Base-by-base conservation (phyloP, 2,329 filamentous ascomycete species). In the Leptographium radiaticola region DNA sequence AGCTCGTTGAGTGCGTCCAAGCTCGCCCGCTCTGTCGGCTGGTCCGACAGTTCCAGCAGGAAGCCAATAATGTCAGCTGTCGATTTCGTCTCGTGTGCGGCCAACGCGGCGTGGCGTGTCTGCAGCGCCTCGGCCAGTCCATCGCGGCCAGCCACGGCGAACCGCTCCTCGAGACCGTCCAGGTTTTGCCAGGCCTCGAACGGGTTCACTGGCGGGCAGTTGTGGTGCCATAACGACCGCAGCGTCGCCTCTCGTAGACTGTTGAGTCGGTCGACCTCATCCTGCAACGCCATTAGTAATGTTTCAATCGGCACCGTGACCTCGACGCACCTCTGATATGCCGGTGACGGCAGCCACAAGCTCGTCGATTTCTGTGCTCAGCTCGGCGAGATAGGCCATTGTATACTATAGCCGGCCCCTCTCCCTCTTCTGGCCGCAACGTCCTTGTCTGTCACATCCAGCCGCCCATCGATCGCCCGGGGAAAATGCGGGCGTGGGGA, bases 111-210 rank as follows among this genome's bases (percentile, higher is more conserved):
- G 6, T 64, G 61, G 15, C 68, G 65, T 36, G 68, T 63, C 12
- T 75, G 70, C 20, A 95, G 68, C 56, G 82, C 77, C 42, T 90
- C 83, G 13, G 89, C 88, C 31, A 96, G 71, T 42, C 80, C 81
- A 61, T 96, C 90, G 57, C 87, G 81, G 63, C 86, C 84, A 49
- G 88, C 76, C 53, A 97, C 76, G 36, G 82, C 79, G 61, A 96
- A 93, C 61, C 91, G 89, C 70, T 97, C 93, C 60, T 90, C 84
- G 3, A 96, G 73, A 1, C 87, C 87, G 49, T 80, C 73, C 2
- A 91, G 72, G 39, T 75, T 76, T 40, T 76, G 75, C 42, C 77
- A 71, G 20, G 90, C 79, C 46, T 86, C 81, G 63, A 90, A 90
- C 59, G 87, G 85, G 62, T 91, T 87, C 1, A 84, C 87, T 40